Base-by-base conservation (phyloP, 2,329 filamentous ascomycete genomes). In the Aureobasidium melanogenum region DNA sequence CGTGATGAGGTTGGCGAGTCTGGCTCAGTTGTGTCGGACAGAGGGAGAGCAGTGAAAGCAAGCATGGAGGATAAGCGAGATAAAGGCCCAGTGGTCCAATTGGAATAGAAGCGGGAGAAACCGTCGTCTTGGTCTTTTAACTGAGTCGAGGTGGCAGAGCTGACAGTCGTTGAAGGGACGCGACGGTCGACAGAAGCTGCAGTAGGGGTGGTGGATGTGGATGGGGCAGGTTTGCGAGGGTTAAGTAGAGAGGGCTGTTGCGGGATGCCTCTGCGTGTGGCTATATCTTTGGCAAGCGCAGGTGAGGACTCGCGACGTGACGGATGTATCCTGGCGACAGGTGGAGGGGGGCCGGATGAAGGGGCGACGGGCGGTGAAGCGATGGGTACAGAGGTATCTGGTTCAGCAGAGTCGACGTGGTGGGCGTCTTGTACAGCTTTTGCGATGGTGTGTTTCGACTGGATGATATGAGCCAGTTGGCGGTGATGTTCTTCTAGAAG, bases 91-190 rank as follows among this genome's bases (percentile, higher is more conserved):
- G 92, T 91, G 69, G 97, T 96, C 1, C 91, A 57, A 47, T 67
- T 91, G 62, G 83, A 92, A 75, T 97, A 99, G 75, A 97, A 99
- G 59, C 86, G 85, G 7, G 89, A 84, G 71, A 97, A 99, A 6
- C 89, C 87, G 61, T 93, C 91, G 34, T 73, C 71, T 28, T 69
- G 66, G 2, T 47, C 30, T 22, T 26, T 54, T 9, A 19, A 12
- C 12, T 55, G 39, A 10, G 19, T 12, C 12, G 61, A 34, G 28
- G 30, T 10, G 63, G 65, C 26, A 61, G 62, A 19, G 61, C 64
- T 15, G 65, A 63, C 1, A 63, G 57, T 1, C 67, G 70, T 15
- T 72, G 72, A 30, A 71, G 38, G 7, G n/a, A 6, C 12, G 10
- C 39, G 22, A 36, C 24, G 52, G 43, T 52, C 28, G 55, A 62